A percentile compares a stretch with the other conserved stretches of the same genome.
phyloP scores from a whole-genome alignment of 108 stramenopile species.

The Skeletonema menzelii region DNA sequence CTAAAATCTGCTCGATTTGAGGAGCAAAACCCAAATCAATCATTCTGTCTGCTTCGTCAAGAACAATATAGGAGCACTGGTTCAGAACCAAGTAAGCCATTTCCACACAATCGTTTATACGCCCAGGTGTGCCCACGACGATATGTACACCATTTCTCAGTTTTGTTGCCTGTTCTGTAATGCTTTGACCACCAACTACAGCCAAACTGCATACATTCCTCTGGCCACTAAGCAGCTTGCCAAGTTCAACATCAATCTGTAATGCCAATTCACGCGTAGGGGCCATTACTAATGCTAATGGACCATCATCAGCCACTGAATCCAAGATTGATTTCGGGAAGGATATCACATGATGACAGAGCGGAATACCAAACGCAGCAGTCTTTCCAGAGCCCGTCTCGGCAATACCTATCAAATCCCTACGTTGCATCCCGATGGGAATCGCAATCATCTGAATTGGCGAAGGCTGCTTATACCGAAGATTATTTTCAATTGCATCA shows the following conservation, averaged over 20 bases:
- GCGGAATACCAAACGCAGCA: conserved; percentile 92
- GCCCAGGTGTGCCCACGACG: conserved; percentile 97
- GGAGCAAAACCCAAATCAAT: conserved; percentile 95
- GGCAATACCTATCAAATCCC: conserved; percentile 98
- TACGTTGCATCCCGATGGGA: conserved; percentile 89
- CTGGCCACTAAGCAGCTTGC: conserved; percentile 65
- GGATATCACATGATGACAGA: conserved; percentile 80
- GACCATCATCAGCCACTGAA: conserved; percentile 87
- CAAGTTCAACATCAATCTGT: conserved; percentile 93
- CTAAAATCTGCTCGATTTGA: conserved; percentile 90
- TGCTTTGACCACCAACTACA: conserved; percentile 92
- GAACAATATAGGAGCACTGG: conserved; percentile 94
- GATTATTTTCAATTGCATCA: conserved; percentile 68
- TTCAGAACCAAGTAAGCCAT: conserved; percentile 94
- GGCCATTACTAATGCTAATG: conserved; percentile 93
- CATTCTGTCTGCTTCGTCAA: conserved; percentile 96
- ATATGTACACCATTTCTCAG: conserved; percentile 93
- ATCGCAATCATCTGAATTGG: conserved; percentile 96
- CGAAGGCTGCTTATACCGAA: conserved; percentile 86
- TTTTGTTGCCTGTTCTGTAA: conserved; percentile 88
- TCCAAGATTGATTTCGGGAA: conserved; percentile 59
- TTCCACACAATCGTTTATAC: conserved; percentile 96
- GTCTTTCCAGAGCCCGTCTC: conserved; percentile 97
- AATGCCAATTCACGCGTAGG: conserved; percentile 96
- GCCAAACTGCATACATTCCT: conserved; percentile 45